A percentile compares a stretch with the other conserved stretches of the same genome.
These are phyloP conservation scores for Nadsonia starkeyi-henricii DNA, from an alignment of 1,139 yeast species.

Conservation along the genomic window DNA sequence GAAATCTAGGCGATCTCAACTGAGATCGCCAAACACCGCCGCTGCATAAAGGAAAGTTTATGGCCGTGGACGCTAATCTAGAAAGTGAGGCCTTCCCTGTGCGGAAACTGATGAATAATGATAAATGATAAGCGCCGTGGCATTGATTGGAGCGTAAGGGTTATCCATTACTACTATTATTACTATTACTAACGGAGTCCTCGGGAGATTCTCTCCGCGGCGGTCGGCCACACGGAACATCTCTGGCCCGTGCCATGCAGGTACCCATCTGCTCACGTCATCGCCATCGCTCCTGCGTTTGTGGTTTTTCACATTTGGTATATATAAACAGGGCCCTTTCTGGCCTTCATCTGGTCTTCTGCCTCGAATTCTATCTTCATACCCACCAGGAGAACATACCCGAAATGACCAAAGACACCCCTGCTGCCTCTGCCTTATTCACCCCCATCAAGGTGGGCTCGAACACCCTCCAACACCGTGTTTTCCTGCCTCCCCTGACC, in stretches of 20 bases:
- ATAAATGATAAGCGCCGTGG: too few relatives aligned
- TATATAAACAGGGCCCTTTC: neutral
- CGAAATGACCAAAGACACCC: neutral
- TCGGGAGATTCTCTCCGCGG: too few relatives aligned
- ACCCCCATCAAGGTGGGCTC: conserved; percentile 19
- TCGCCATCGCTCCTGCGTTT: neutral
- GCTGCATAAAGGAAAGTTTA: too few relatives aligned
- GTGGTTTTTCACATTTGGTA: neutral
- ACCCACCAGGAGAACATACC: neutral
- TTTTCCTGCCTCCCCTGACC: conserved; percentile 39
- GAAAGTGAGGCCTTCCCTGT: too few relatives aligned
- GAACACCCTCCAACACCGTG: conserved; percentile 22
- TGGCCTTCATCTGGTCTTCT: neutral
- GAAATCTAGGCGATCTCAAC: too few relatives aligned
- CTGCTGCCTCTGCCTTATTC: conserved; percentile 10
- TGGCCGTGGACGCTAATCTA: too few relatives aligned
- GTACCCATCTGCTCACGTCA: neutral
- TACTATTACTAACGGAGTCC: too few relatives aligned
- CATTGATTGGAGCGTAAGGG: too few relatives aligned
- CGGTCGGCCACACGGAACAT: neutral
- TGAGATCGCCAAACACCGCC: too few relatives aligned
- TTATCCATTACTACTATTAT: too few relatives aligned
- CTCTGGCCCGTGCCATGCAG: neutral
- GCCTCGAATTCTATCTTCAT: neutral
- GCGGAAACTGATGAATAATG: too few relatives aligned